phyloP scores from a whole-genome alignment of 345 rosid genomes.

The Linum lewisii region DNA sequence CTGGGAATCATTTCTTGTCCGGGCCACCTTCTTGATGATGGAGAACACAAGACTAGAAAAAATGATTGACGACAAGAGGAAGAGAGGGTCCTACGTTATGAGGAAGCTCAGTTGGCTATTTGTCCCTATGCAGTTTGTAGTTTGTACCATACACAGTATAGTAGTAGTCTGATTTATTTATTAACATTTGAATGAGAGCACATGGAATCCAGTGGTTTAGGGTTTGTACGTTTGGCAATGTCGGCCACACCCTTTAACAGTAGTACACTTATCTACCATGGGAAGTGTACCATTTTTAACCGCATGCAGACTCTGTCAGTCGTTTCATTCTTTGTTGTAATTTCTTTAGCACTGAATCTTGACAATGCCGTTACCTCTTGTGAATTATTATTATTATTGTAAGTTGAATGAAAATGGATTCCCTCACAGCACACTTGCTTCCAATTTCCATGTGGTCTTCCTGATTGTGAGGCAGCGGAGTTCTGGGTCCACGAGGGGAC shows the following conservation, averaged over 20 bases:
- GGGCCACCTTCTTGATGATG: conserved; percentile 29
- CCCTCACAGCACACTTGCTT: too few relatives aligned
- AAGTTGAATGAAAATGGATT: neutral
- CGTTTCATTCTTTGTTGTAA: neutral
- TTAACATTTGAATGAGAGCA: neutral
- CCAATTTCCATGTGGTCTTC: conserved; percentile 18
- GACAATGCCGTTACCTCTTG: conserved; percentile 23
- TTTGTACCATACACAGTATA: neutral
- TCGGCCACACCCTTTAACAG: neutral
- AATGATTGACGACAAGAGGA: neutral
- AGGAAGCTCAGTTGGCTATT: conserved; percentile 4
- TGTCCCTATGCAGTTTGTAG: conserved; percentile 3
- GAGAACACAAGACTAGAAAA: conserved; percentile 10
- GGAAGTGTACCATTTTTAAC: neutral
- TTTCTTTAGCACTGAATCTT: conserved; percentile 13
- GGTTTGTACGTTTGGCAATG: neutral
- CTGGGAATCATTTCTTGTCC: conserved; percentile 33
- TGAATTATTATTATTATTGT: too few relatives aligned
- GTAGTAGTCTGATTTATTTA: neutral
- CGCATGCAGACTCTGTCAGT: neutral
- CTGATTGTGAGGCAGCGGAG: conserved; percentile 11
- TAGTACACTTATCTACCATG: neutral
- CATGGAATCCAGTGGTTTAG: too few relatives aligned
- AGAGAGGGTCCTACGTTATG: conserved; percentile 2
- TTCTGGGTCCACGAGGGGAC: neutral